Evolutionary conservation across 73 alveolate species (phyloP).

Genomic region (Symbiodinium pilosum): DNA sequence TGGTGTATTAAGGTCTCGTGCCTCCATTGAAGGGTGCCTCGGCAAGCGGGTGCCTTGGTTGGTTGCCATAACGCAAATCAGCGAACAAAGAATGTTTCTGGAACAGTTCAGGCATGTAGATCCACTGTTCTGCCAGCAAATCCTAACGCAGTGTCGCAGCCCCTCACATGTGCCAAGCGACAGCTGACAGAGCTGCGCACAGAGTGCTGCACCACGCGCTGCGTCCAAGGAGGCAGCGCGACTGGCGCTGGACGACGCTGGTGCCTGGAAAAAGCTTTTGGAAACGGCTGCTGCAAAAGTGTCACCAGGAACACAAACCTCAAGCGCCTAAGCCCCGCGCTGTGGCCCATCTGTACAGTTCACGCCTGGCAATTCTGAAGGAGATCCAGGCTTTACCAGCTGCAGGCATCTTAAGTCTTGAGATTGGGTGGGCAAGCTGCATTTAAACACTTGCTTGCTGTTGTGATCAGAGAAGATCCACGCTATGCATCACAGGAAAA

Average conservation of each 20-base stretch:
- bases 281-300: too few relatives aligned
- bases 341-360: neutral
- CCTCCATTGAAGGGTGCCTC: neutral
- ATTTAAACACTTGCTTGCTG: too few relatives aligned
- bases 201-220: neutral
- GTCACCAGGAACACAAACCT: neutral
- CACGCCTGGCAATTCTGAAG: neutral
- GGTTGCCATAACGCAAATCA: neutral
- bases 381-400: neutral
- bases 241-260: neutral
- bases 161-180: neutral
- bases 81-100: neutral
- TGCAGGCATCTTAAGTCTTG: too few relatives aligned
- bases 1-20: neutral
- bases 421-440: too few relatives aligned
- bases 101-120: too few relatives aligned
- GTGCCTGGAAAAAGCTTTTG: neutral
- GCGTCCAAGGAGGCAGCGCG: neutral
- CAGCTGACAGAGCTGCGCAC: slow-evolving; percentile 5
- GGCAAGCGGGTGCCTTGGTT: neutral
- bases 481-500: too few relatives aligned
- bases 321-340: neutral
- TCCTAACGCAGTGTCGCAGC: neutral
- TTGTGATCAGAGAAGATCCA: too few relatives aligned
- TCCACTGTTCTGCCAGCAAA: neutral